Evolutionary conservation across 495 filamentous ascomycete genomes (phyloP), one percentile per base, ranked within the genome.

Genomic region (Aspergillus hancockii): DNA sequence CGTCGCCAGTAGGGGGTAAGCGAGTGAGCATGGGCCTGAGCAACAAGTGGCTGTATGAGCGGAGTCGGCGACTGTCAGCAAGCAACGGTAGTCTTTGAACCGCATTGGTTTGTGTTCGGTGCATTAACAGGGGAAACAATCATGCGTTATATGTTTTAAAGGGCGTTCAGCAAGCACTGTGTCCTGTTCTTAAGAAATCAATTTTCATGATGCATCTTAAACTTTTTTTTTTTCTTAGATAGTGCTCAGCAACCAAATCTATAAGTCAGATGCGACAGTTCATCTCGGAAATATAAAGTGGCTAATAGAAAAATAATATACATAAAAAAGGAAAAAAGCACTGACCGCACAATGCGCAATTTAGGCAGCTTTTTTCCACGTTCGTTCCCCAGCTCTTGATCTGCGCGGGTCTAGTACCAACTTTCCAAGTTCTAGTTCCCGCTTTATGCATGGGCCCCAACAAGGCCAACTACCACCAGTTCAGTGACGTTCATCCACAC

Each of bases 31-130:
- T 97, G 40, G 81, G 83, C 13, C 67, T 97, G 63, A 96, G 90
- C 63, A 96, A 84, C 71, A 91, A 89, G 74, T 98, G 93, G 93
- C 73, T 97, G 41, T 98, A 96, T 74, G 90, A 98, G 71, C 88
- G 86, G 70, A 77, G 75, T 50, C 65, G 77, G 31, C 65, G 77
- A 34, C 65, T 78, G 38, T 80, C 77, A 8, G 70, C 75, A 2
- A 77, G 77, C 63, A 77, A 76, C 43, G 71, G 73, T 7, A 61
- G 71, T 49, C 62, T 75, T 58, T 79, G 54, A 74, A 40, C 23
- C 5, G 19, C 3, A 40, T 51, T 62, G 53, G 45, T 52, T 57
- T 43, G 58, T 59, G 55, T 63, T 45, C 57, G 57, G 58, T 45
- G 52, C 50, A 53, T 63, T 36, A 13, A 50, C 51, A 53, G 46